Conservation (phyloP, 352 stramenopile genomes). For the Globisporangium perplexum region DNA sequence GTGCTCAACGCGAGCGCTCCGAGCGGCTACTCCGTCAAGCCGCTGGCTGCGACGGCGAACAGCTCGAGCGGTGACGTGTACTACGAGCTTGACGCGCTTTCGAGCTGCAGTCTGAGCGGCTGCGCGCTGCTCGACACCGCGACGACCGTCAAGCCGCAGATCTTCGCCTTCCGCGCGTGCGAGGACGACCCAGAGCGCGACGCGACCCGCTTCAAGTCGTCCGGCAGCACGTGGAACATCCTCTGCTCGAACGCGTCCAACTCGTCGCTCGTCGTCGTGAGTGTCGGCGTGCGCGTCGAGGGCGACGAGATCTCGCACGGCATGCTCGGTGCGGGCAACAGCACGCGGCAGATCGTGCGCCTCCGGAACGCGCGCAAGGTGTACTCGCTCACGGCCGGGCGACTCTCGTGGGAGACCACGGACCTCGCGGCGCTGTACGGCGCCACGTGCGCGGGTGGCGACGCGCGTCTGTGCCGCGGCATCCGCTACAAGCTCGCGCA, state of each 20-base stretch:
- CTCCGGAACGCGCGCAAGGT: conserved; percentile 19
- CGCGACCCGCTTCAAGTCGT: not conserved
- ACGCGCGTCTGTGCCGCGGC: conserved; percentile 3
- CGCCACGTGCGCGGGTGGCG: conserved; percentile 4
- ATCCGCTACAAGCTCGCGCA: not conserved
- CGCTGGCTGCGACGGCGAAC: not conserved
- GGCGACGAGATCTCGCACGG: conserved; percentile 4
- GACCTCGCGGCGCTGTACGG: conserved; percentile 13
- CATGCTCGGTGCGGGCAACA: not conserved
- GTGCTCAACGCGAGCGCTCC: not conserved
- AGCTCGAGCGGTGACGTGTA: not conserved
- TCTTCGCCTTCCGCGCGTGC: not conserved
- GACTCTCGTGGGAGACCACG: conserved; percentile 9
- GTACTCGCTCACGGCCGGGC: conserved; percentile 18
- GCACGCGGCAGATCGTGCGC: not conserved
- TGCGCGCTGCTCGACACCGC: not conserved
- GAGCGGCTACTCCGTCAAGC: not conserved
- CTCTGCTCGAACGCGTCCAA: conserved; percentile 1
- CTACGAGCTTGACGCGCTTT: conserved; percentile 3
- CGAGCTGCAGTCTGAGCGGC: not conserved
- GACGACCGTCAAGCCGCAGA: not conserved
- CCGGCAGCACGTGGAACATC: not conserved
- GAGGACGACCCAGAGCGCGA: not conserved
- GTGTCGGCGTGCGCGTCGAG: conserved; percentile 6
- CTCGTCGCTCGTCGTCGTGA: conserved; percentile 3